Evolutionary conservation across 148 eudicot species (phyloP), one percentile per base, ranked within the genome.

Genomic region (Beta vulgaris): DNA sequence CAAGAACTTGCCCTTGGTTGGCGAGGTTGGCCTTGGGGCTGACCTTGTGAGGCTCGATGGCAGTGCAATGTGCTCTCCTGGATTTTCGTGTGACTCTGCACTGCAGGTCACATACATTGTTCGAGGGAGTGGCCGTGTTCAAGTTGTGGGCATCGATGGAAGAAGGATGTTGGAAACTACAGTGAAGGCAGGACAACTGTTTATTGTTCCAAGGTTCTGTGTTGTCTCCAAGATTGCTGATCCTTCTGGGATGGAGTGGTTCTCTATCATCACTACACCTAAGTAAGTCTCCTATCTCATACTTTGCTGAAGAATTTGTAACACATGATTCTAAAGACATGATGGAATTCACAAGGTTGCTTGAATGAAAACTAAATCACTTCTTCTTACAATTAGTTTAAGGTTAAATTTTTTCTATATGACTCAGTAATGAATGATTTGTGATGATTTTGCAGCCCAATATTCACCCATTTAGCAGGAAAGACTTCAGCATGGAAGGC

Each of bases 21-120:
- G 93, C 18, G 93, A 91, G 70, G 89, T 91, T 37, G 98, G 98
- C 1, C 84, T 93, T 8, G 96, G 96, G 7, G 96, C 91, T 39
- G 98, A 93, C 73, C 86, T 91, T 42, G 96, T 89, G 40, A 91
- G 85, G 86, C 39, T 93, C 28, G 87, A 93, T 59, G 86, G 88
- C 1, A 81, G 82, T 34, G 89, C 97, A 2, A 90, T 91, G 98
- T 93, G 93, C 77, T 89, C 91, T 35, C 98, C 98, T 1, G 96
- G 93, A 4, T 93, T 93, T 69, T 91, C 97, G 0, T 91, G 97
- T 61, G 98, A 93, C 69, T 91, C 97, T 1, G 97, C 98, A 21
- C 81, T 85, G 31, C 97, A 91, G 79, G 94, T 93, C 49, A 93
- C 97, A 12, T 93, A 88, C 59, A 83, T 93, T 64, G 86, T 88